Base-by-base conservation (phyloP, 2,329 filamentous ascomycete species). In the Fusarium nygamai region DNA sequence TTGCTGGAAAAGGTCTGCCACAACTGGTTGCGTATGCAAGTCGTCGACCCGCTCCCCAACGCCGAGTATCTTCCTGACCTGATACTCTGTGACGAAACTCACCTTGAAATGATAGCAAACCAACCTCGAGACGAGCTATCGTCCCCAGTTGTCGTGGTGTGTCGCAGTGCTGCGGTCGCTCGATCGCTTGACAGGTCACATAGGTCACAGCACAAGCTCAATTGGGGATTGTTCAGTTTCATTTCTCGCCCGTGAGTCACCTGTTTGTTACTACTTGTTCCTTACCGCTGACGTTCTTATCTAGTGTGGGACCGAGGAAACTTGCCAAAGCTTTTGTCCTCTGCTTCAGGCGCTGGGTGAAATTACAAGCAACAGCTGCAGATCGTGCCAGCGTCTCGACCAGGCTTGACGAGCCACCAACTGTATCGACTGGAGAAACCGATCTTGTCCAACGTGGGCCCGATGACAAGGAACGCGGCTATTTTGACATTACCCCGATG, bases 281-380 rank as follows among this genome's bases (percentile, higher is more conserved):
- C 43, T 72, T 9, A 3, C 20, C 22, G 17, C 43, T 73, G 13
- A 39, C 36, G 14, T n/a, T 33, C 19, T 38, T n/a, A 14, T 33
- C 12, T 38, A 84, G 82, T 5, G 75, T 82, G 10, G 83, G 83
- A 0, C 83, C 83, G 8, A 81, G 82, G 13, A 85, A 84, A 64
- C 73, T 85, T 6, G 81, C 81, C 10, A 81, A 81, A 31, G 76
- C 81, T 5, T 69, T 84, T 38, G 61, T 78, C 8, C 69, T 78
- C 5, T 79, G 74, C 24, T 78, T 78, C 36, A 76, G 64, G 12
- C 73, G 78, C 13, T 82, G 80, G 81, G 78, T 67, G n/a, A 74
- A 71, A 22, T 27, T 73, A 5, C 59, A 70, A 50, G 43, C 53
- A 20, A 53, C 50, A 8, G 41, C 47, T 24, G 60, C 59, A 8